phyloP scores from a whole-genome alignment of 768 basidiomycete species.

The Termitomyces titanicus region DNA sequence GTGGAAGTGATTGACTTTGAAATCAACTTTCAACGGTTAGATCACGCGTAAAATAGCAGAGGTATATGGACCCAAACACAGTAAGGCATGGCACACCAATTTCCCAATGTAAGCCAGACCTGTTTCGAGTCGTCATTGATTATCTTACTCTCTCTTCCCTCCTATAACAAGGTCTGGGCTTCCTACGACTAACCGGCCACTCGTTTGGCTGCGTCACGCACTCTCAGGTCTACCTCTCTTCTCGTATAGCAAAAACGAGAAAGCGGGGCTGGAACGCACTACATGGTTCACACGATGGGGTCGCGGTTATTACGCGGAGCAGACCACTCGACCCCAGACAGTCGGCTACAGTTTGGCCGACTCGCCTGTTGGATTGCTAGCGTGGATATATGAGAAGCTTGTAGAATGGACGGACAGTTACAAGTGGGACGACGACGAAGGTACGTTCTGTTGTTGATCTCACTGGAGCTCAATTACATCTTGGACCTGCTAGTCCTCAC shows the following conservation, averaged over 20 bases:
- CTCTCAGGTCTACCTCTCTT: conserved; percentile 17
- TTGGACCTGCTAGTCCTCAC: conserved; percentile 41
- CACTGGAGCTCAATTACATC: neutral
- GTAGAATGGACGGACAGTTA: conserved; percentile 49
- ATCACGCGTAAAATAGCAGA: conserved; percentile 26
- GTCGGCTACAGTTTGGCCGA: conserved; percentile 53
- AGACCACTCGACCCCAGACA: conserved; percentile 48
- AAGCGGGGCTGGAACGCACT: conserved; percentile 27
- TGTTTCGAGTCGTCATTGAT: neutral
- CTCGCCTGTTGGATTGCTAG: conserved; percentile 51
- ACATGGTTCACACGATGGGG: conserved; percentile 25
- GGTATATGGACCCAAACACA: conserved; percentile 31
- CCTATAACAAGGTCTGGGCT: conserved; percentile 15
- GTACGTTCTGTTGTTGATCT: conserved; percentile 20
- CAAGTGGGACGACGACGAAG: conserved; percentile 56
- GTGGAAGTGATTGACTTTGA: neutral
- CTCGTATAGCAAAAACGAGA: conserved; percentile 26
- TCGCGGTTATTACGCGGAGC: conserved; percentile 35
- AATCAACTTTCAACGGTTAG: conserved; percentile 1
- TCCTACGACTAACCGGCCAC: conserved; percentile 20
- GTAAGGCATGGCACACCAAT: conserved; percentile 55
- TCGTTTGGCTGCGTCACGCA: conserved; percentile 22
- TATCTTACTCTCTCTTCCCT: conserved; percentile 10
- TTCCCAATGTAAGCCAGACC: conserved; percentile 27
- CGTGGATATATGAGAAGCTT: conserved; percentile 53